A percentile compares a stretch with the other conserved stretches of the same genome.
These are phyloP conservation scores for Pseudopyrenochaeta lycopersici DNA, from an alignment of 2,329 filamentous ascomycete species.

Conservation along the genomic window DNA sequence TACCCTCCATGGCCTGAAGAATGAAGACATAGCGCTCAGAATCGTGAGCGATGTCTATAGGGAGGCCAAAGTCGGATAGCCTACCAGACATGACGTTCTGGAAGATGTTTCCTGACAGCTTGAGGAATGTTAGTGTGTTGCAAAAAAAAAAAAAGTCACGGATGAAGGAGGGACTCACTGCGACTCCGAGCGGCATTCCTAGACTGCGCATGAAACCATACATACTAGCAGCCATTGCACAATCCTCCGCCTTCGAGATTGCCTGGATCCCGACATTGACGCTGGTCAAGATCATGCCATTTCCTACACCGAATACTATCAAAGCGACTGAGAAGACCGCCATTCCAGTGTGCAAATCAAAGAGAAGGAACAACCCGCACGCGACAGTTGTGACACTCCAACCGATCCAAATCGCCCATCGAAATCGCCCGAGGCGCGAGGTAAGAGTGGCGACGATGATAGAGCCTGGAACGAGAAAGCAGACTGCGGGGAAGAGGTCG, in stretches of 20 bases:
- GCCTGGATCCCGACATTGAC: slow-evolving; percentile 55
- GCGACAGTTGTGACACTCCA: slow-evolving; percentile 51
- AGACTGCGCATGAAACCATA: slow-evolving; percentile 52
- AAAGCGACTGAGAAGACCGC: slow-evolving; percentile 50
- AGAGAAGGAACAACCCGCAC: slow-evolving; percentile 50
- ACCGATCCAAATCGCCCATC: slow-evolving; percentile 55
- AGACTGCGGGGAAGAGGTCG: slow-evolving; percentile 47
- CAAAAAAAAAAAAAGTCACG: too few relatives aligned
- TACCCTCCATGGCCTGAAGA: slow-evolving; percentile 26
- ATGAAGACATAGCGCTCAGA: slow-evolving; percentile 38
- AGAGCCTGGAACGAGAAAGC: slow-evolving; percentile 41
- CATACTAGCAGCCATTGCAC: slow-evolving; percentile 48
- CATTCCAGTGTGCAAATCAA: slow-evolving; percentile 44
- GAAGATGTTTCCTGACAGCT: slow-evolving; percentile 48
- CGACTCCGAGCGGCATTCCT: slow-evolving; percentile 57
- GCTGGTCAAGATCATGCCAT: slow-evolving; percentile 52
- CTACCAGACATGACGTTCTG: slow-evolving; percentile 50
- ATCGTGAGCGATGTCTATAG: slow-evolving; percentile 34
- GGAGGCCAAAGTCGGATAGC: slow-evolving; percentile 30
- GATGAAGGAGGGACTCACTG: too few relatives aligned
- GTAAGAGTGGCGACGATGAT: slow-evolving; percentile 35
- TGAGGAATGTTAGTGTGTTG: too few relatives aligned
- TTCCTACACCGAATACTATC: slow-evolving; percentile 52
- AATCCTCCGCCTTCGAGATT: slow-evolving; percentile 42
- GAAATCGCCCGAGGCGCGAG: slow-evolving; percentile 37